Evolutionary conservation across 2,329 filamentous ascomycete genomes (phyloP).

Genomic region (Alternaria longipes): DNA sequence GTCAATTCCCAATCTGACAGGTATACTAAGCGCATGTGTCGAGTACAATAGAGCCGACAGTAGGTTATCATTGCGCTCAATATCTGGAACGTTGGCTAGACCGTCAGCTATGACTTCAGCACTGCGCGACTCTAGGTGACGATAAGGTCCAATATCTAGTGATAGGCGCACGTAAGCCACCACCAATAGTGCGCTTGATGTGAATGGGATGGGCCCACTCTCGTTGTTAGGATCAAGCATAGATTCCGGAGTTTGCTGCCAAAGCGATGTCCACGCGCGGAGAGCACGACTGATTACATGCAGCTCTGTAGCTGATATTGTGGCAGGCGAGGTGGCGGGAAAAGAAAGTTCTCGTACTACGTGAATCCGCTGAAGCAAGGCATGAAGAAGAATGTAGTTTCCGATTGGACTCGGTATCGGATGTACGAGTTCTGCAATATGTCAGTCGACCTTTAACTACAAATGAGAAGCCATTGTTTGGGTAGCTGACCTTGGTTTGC

Average conservation of each 20-base stretch:
- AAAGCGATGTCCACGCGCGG: conserved; percentile 47
- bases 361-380: conserved; percentile 41
- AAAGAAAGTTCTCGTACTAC: conserved; percentile 41
- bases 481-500: conserved; percentile 12
- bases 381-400: conserved; percentile 45
- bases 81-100: conserved; percentile 49
- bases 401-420: conserved; percentile 44
- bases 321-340: conserved; percentile 28
- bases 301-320: conserved; percentile 32
- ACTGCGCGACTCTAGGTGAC: conserved; percentile 57
- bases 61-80: conserved; percentile 60
- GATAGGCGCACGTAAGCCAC: conserved; percentile 60
- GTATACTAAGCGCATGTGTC: conserved; percentile 65
- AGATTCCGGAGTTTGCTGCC: conserved; percentile 48
- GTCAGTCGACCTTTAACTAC: not conserved
- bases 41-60: conserved; percentile 63
- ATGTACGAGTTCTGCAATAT: conserved; percentile 24
- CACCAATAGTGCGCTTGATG: conserved; percentile 57
- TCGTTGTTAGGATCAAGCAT: conserved; percentile 50
- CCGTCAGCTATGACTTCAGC: conserved; percentile 53
- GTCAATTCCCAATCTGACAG: conserved; percentile 64
- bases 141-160: conserved; percentile 57
- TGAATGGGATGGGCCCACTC: conserved; percentile 51
- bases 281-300: conserved; percentile 40
- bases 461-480: not conserved